These are phyloP conservation scores for Angomonas deanei DNA, from an alignment of 208 protist genomes.

Conservation along the genomic window DNA sequence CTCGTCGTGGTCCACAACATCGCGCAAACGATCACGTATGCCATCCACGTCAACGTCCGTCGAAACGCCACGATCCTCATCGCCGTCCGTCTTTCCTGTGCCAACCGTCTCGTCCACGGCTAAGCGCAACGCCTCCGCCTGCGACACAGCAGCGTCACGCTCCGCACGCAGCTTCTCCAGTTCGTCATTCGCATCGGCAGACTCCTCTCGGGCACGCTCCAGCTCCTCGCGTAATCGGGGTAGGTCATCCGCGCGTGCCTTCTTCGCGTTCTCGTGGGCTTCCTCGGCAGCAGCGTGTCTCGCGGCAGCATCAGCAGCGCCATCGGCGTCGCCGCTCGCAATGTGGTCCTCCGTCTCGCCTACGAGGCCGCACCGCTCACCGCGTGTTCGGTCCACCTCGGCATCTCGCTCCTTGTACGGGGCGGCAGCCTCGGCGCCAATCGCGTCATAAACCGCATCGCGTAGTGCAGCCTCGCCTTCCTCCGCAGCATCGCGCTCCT, in stretches of 20 bases:
- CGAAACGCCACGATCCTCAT: background rate
- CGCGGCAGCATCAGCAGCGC: background rate
- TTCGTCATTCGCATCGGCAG: background rate
- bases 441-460: background rate
- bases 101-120: background rate
- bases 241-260: background rate
- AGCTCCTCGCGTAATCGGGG: background rate
- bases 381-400: background rate
- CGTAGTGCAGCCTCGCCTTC: background rate
- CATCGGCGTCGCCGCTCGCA: background rate
- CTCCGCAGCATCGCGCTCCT: background rate
- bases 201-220: background rate
- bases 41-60: background rate
- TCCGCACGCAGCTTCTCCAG: background rate
- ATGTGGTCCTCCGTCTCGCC: background rate
- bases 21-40: background rate
- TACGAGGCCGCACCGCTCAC: background rate
- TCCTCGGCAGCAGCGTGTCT: background rate
- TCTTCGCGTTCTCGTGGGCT: background rate
- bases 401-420: background rate
- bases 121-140: background rate
- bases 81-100: background rate
- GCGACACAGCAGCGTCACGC: background rate
- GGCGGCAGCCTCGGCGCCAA: background rate
- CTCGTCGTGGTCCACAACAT: background rate